phyloP scores from a whole-genome alignment of 805 yeast genomes.

The Cyberlindnera veronae region DNA sequence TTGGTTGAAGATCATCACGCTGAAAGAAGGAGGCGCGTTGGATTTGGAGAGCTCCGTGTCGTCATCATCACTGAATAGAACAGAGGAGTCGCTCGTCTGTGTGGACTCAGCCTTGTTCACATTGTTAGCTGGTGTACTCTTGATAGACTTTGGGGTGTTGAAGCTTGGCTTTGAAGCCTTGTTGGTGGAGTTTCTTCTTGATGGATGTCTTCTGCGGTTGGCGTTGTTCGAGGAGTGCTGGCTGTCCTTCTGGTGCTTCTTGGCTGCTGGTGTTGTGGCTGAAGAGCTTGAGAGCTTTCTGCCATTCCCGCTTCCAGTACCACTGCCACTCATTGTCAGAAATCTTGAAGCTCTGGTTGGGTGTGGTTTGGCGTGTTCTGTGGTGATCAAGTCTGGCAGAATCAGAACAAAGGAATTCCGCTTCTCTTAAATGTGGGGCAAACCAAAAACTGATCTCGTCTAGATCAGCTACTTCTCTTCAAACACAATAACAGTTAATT shows the following conservation, averaged over 20 bases:
- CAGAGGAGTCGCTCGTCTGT: too few species aligned
- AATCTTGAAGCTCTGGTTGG: too few species aligned
- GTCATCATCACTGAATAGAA: too few species aligned
- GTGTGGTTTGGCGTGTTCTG: too few species aligned
- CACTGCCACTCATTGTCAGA: slow-evolving; percentile 1
- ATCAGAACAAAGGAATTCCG: too few species aligned
- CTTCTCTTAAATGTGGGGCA: neutral
- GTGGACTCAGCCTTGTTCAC: too few species aligned
- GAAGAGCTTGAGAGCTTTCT: slow-evolving; percentile 6
- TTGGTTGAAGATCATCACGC: too few species aligned
- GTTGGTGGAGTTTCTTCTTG: neutral
- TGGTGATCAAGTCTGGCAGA: too few species aligned
- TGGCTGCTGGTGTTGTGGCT: slow-evolving; percentile 1
- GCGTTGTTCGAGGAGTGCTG: neutral
- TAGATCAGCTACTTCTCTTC: too few species aligned
- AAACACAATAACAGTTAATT: neutral
- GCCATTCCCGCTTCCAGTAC: slow-evolving; percentile 1
- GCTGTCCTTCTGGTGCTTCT: slow-evolving; percentile 8
- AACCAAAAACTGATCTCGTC: neutral
- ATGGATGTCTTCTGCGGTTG: neutral
- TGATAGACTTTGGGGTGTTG: neutral
- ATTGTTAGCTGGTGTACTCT: too few species aligned
- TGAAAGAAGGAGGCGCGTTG: too few species aligned
- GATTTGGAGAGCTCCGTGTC: too few species aligned
- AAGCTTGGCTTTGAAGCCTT: neutral